Base-by-base conservation (phyloP, 2,329 filamentous ascomycete species). In the Aspergillus cejpii region DNA sequence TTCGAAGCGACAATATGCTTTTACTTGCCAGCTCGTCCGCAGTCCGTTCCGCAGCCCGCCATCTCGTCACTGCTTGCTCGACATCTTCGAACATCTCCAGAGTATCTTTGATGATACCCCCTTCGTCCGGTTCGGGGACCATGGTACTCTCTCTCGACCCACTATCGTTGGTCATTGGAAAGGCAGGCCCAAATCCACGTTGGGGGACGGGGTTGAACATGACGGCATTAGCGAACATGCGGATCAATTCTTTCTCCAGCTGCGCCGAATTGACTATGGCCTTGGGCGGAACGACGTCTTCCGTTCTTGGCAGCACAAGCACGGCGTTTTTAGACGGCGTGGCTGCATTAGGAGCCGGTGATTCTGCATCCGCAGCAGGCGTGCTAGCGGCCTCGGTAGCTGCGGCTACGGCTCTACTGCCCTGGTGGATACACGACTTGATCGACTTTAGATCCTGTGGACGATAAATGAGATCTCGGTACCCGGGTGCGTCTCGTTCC, bases 221-320 rank as follows among this genome's bases (percentile, higher is more conserved):
- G 67, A 96, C 85, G 14, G 92, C 91, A 60, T 97, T 97, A 54
- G 89, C 88, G 65, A 97, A 95, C 87, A 97, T 96, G 57, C 94
- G 86, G 57, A 94, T 87, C 8, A 97, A 73, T 64, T 97, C 91
- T 54, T 89, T 87, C 67, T 97, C 91, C 12, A 97, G 76, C 64
- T 97, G 92, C 1, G 85, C 81, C 40, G 86, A 90, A 66, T 97
- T 97, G 66, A 97, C 87, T 57, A 97, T 95, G 15, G 83, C 87
- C 56, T 83, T 87, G 0, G 92, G 91, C 2, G 91, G 87, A 2
- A 91, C 76, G 20, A 95, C 74, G 45, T 96, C 87, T 39, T 83
- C 78, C 1, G 79, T 84, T 45, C 85, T 77, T n/a, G 61, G 64
- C 12, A 73, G 53, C 50, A 70, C 56, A 24, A 71, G 65, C 3